Evolutionary conservation across 257 asterid genomes (phyloP).

Genomic region (Gentiana dahurica): DNA sequence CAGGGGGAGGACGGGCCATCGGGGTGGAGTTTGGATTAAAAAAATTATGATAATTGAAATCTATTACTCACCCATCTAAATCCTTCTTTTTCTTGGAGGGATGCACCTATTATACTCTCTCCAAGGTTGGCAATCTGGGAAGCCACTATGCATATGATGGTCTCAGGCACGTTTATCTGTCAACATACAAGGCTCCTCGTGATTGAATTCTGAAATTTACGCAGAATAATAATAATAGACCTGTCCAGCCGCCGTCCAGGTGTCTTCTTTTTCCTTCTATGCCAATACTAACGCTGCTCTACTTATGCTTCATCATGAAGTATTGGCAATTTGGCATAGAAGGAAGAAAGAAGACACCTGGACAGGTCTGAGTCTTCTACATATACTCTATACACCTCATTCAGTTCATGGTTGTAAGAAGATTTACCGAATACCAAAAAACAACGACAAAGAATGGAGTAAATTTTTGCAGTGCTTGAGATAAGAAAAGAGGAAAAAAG

Average conservation of each 20-base stretch:
- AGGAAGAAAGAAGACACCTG: not conserved
- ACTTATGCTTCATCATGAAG: no score
- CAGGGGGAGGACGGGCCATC: not conserved
- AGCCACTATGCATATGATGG: conserved; percentile 56
- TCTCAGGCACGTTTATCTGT: conserved; percentile 55
- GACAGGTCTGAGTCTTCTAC: not conserved
- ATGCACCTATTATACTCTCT: conserved; percentile 90
- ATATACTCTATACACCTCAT: not conserved
- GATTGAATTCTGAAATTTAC: conserved; percentile 3
- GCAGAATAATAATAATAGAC: no score
- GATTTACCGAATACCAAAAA: not conserved
- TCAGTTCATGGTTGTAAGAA: not conserved
- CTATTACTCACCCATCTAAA: conserved; percentile 38
- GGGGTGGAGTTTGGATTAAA: not conserved
- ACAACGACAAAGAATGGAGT: not conserved
- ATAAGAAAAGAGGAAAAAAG: not conserved
- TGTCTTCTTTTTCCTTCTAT: no score
- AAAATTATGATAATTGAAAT: not conserved
- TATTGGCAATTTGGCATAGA: no score
- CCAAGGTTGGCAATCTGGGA: conserved; percentile 97
- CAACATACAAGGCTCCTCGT: conserved; percentile 6
- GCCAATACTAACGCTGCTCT: no score
- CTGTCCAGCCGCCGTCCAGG: no score
- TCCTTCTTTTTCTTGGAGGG: conserved; percentile 46
- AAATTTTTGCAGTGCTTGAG: not conserved